Evolutionary conservation across 495 filamentous ascomycete species (phyloP).

Genomic region (Annulohypoxylon bovei): DNA sequence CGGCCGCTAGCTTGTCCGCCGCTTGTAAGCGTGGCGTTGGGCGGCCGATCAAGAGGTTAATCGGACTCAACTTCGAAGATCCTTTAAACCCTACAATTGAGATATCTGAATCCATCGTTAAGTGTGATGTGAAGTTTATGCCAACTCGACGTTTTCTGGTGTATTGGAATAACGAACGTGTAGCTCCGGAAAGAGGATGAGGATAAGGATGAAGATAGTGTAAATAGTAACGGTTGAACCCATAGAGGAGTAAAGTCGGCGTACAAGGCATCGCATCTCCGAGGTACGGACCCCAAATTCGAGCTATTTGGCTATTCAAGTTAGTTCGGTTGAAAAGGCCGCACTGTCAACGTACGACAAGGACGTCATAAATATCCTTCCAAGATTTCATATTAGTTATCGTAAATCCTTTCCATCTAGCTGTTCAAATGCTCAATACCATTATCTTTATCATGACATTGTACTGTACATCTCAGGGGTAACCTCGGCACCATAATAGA

Average conservation of each 20-base stretch:
- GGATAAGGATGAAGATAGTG: not conserved
- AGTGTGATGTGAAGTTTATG: not conserved
- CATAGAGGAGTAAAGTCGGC: not conserved
- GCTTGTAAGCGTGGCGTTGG: conserved; percentile 73
- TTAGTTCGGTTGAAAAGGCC: not conserved
- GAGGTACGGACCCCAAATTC: not conserved
- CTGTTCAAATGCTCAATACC: too few species aligned
- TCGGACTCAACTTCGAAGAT: conserved; percentile 34
- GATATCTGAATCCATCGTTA: not conserved
- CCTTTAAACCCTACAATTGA: not conserved
- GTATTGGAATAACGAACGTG: not conserved
- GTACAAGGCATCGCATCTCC: not conserved
- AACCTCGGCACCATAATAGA: not conserved
- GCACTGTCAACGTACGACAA: not conserved
- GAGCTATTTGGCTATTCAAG: not conserved
- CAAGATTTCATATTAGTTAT: too few species aligned
- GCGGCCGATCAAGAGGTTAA: conserved; percentile 71
- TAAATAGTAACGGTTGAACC: not conserved
- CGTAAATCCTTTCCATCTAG: too few species aligned
- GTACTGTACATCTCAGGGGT: not conserved
- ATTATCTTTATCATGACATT: not conserved
- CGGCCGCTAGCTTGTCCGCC: conserved; percentile 59
- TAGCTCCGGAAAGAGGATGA: not conserved
- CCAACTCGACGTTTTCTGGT: not conserved
- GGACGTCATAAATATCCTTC: not conserved